Percentiles rank a stretch among this genome's conserved stretches.
Conservation (phyloP, 2,329 filamentous ascomycete genomes). For the Rhinocladiella similis region DNA sequence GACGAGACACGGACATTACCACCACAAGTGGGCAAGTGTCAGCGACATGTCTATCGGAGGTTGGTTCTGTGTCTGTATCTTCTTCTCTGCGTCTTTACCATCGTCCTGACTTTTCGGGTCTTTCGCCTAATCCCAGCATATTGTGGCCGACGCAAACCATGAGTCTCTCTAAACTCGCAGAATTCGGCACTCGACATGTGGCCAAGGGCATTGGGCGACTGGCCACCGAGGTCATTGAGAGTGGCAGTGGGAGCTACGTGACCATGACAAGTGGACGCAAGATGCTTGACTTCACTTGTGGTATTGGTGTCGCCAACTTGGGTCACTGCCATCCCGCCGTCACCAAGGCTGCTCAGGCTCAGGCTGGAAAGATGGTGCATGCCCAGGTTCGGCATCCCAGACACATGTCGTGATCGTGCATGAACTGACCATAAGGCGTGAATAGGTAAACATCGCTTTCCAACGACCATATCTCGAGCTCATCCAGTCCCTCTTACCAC, state of each 20-base stretch:
- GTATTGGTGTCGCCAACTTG: slow-evolving; percentile 38
- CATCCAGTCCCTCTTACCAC: slow-evolving; percentile 35
- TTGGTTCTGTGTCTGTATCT: neutral
- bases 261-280: slow-evolving; percentile 32
- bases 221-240: slow-evolving; percentile 33
- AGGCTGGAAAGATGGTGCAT: slow-evolving; percentile 40
- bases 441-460: slow-evolving; percentile 41
- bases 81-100: neutral
- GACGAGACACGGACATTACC: neutral
- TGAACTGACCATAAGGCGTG: no score
- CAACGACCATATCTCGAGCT: slow-evolving; percentile 40
- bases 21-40: neutral
- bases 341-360: slow-evolving; percentile 37
- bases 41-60: neutral
- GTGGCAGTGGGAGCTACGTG: slow-evolving; percentile 35
- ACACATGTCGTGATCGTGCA: no score
- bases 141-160: neutral
- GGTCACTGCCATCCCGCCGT: slow-evolving; percentile 40
- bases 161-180: slow-evolving; percentile 28
- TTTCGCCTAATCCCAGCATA: no score
- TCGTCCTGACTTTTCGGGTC: no score
- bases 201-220: slow-evolving; percentile 31
- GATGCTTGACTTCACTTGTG: slow-evolving; percentile 38
- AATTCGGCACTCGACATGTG: slow-evolving; percentile 31
- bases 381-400: slow-evolving; percentile 35